A percentile compares a stretch with the other conserved stretches of the same genome.
These are phyloP conservation scores for Coniferiporia sulphurascens DNA, from an alignment of 1,284 basidiomycete genomes.

Conservation along the genomic window DNA sequence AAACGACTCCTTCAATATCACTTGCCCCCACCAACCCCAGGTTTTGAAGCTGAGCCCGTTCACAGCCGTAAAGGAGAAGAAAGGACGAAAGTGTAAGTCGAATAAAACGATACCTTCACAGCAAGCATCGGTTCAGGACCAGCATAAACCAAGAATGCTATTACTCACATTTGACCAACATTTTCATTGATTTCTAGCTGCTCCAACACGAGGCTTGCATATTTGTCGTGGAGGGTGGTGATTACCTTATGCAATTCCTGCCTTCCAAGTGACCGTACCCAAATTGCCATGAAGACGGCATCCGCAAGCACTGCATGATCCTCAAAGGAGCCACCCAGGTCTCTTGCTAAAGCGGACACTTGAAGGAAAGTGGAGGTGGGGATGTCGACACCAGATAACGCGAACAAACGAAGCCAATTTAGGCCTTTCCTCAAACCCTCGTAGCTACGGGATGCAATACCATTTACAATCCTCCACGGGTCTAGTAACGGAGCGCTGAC, in stretches of 20 bases:
- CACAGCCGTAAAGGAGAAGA: conserved; percentile 61
- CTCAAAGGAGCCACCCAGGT: conserved; percentile 37
- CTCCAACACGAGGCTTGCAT: conserved; percentile 35
- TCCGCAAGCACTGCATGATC: conserved; percentile 45
- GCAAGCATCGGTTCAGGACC: not conserved
- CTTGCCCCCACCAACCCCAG: conserved; percentile 40
- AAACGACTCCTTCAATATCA: conserved; percentile 47
- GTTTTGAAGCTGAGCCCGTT: conserved; percentile 40
- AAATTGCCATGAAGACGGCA: conserved; percentile 45
- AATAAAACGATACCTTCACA: conserved; percentile 42
- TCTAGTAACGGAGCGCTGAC: conserved; percentile 33
- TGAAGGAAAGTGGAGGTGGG: conserved; percentile 46
- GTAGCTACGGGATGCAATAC: conserved; percentile 38
- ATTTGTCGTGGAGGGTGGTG: conserved; percentile 41
- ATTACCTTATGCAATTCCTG: conserved; percentile 51
- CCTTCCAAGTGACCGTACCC: conserved; percentile 51
- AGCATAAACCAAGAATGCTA: not conserved
- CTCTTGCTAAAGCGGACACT: conserved; percentile 38
- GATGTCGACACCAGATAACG: conserved; percentile 65
- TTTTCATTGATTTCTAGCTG: conserved; percentile 30
- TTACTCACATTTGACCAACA: conserved; percentile 33
- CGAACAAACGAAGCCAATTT: conserved; percentile 61
- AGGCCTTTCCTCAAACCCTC: conserved; percentile 48
- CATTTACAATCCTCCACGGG: conserved; percentile 51
- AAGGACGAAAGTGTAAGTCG: conserved; percentile 53